phyloP scores from a whole-genome alignment of 2,329 filamentous ascomycete genomes.

The Cladosporium sp. region DNA sequence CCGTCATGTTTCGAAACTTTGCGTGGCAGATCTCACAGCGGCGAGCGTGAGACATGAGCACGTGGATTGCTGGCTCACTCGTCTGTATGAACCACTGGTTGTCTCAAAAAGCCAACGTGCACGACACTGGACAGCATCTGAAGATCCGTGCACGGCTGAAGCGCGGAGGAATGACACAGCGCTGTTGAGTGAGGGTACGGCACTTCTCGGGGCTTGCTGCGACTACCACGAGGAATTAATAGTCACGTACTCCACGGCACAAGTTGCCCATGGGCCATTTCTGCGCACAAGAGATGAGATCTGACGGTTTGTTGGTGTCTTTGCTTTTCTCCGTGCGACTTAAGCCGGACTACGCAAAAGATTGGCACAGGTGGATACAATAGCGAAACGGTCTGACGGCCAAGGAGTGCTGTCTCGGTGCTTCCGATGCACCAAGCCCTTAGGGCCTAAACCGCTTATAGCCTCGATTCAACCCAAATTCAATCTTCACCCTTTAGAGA shows the following conservation, averaged over 20 bases:
- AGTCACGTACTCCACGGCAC: background rate
- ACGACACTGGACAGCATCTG: background rate
- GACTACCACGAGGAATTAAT: background rate
- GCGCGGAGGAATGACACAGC: conserved; percentile 5
- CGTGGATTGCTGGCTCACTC: background rate
- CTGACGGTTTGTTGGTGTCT: background rate
- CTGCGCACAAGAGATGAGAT: background rate
- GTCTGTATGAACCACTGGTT: conserved; percentile 10
- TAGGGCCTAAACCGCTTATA: background rate
- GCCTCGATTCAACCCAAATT: conserved; percentile 12
- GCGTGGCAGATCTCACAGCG: background rate
- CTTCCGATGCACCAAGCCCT: conserved; percentile 1
- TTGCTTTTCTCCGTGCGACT: background rate
- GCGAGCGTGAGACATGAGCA: conserved; percentile 6
- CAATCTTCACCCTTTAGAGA: conserved; percentile 2
- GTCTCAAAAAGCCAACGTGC: conserved; percentile 1
- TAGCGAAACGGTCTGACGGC: conserved; percentile 1
- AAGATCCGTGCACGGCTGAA: background rate
- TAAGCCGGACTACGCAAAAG: background rate
- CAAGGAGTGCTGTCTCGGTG: conserved; percentile 14
- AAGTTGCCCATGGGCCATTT: conserved; percentile 14
- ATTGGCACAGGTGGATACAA: conserved; percentile 4
- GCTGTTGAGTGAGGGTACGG: background rate
- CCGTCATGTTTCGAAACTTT: background rate
- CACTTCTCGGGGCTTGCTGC: background rate